A percentile compares a stretch with the other conserved stretches of the same genome.
phyloP scores from a whole-genome alignment of 2,329 filamentous ascomycete genomes.

The Bimuria novae-zelandiae region DNA sequence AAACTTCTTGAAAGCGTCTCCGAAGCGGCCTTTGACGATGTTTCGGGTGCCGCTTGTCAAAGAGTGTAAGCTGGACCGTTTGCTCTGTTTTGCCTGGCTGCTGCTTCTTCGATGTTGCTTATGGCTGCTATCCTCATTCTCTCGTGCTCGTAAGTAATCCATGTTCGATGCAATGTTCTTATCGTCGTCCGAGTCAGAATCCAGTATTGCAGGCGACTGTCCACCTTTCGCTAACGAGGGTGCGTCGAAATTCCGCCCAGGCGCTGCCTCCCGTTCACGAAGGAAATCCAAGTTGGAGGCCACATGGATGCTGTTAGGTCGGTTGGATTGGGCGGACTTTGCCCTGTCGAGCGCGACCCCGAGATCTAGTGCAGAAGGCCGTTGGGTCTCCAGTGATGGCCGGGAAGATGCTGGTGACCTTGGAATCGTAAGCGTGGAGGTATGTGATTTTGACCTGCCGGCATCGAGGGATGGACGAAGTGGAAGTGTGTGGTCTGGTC shows the following conservation, averaged over 20 bases:
- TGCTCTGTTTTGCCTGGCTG: constrained; percentile 65
- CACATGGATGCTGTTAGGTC: constrained; percentile 82
- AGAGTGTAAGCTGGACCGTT: constrained; percentile 72
- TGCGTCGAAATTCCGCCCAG: constrained; percentile 41
- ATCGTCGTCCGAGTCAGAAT: constrained; percentile 57
- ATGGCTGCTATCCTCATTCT: constrained; percentile 62
- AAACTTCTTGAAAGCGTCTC: constrained; percentile 91
- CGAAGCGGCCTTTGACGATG: constrained; percentile 85
- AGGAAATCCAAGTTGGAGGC: constrained; percentile 83
- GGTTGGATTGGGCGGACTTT: constrained; percentile 67
- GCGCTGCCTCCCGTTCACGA: constrained; percentile 71
- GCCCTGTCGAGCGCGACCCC: constrained; percentile 62
- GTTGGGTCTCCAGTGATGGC: constrained; percentile 72
- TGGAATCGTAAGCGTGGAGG: constrained; percentile 54
- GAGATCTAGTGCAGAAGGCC: constrained; percentile 67
- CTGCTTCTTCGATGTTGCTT: constrained; percentile 60
- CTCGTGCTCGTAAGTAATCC: constrained; percentile 78
- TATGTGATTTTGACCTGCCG: constrained; percentile 56
- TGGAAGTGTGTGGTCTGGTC: constrained; percentile 44
- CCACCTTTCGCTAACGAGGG: constrained; percentile 34
- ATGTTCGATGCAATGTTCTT: constrained; percentile 77
- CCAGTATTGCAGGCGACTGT: constrained; percentile 38
- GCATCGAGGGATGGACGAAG: constrained; percentile 50
- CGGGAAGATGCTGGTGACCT: constrained; percentile 63
- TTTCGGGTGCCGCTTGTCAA: constrained; percentile 77